These are phyloP conservation scores for Lichtheimia ornata DNA, from an alignment of 371 early-diverging fungal species.

Conservation along the genomic window DNA sequence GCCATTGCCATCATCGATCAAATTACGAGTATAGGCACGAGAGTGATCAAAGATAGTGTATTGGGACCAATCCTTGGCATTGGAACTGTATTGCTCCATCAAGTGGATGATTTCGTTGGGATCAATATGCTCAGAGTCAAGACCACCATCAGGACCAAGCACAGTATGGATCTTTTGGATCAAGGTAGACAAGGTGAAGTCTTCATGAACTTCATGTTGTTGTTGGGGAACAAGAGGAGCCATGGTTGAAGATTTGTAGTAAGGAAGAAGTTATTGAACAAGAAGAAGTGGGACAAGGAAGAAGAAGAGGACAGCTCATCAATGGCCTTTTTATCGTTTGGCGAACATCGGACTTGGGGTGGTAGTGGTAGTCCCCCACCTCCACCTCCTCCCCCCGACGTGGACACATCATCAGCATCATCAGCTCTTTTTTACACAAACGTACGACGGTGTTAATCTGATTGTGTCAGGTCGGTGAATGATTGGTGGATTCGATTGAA, in stretches of 20 bases:
- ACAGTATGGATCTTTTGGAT: slow-evolving; percentile 19
- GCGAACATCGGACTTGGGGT: background rate
- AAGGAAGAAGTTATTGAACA: background rate
- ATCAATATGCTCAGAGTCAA: slow-evolving; percentile 61
- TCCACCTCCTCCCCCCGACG: no score
- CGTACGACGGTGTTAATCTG: no score
- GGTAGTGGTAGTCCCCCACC: no score
- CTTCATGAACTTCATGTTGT: background rate
- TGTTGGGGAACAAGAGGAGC: slow-evolving; percentile 10
- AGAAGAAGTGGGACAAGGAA: background rate
- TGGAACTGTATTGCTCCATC: slow-evolving; percentile 67
- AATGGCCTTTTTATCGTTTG: background rate
- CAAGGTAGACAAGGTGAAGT: slow-evolving; percentile 13
- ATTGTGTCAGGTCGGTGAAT: no score
- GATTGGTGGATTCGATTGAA: no score
- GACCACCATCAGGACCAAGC: slow-evolving; percentile 29
- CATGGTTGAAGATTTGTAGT: background rate
- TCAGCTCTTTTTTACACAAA: no score
- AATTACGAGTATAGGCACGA: slow-evolving; percentile 78
- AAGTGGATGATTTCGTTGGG: slow-evolving; percentile 59
- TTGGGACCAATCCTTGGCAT: slow-evolving; percentile 72
- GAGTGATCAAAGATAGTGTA: slow-evolving; percentile 81
- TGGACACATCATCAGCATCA: no score
- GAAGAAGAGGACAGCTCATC: background rate
- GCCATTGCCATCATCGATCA: slow-evolving; percentile 92